Evolutionary conservation across 2,329 filamentous ascomycete species (phyloP).

Genomic region (Aspergillus phoenicis): DNA sequence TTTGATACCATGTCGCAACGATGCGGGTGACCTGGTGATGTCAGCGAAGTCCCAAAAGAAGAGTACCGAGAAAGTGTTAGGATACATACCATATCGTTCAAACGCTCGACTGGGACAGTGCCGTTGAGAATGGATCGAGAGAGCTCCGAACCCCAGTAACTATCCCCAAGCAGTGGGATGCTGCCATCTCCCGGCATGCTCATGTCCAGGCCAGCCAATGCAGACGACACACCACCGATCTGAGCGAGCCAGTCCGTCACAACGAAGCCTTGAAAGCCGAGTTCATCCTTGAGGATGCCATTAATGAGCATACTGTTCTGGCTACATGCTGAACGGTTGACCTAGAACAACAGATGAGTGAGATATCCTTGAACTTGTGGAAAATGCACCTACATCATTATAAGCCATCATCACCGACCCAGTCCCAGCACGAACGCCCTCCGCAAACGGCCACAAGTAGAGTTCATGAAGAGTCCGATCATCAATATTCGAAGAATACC

Average conservation of each 20-base stretch:
- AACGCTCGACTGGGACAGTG: slow-evolving; percentile 56
- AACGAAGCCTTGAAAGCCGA: slow-evolving; percentile 72
- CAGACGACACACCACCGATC: slow-evolving; percentile 60
- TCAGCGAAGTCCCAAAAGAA: slow-evolving; percentile 12
- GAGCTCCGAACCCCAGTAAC: slow-evolving; percentile 60
- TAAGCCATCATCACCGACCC: slow-evolving; percentile 50
- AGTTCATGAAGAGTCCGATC: slow-evolving; percentile 52
- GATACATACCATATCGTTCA: slow-evolving; percentile 53
- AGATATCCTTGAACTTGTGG: rapidly evolving
- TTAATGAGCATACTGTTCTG: slow-evolving; percentile 71
- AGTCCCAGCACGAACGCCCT: slow-evolving; percentile 51
- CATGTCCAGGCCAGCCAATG: slow-evolving; percentile 68
- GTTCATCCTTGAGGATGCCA: slow-evolving; percentile 70
- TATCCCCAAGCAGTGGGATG: slow-evolving; percentile 55
- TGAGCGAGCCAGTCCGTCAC: slow-evolving; percentile 72
- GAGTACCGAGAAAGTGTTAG: no score
- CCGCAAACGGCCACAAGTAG: slow-evolving; percentile 55
- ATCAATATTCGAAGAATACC: slow-evolving; percentile 54
- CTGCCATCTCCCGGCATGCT: slow-evolving; percentile 65
- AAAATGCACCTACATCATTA: slow-evolving; percentile 39
- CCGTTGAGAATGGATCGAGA: slow-evolving; percentile 60
- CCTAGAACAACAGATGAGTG: slow-evolving; percentile 35
- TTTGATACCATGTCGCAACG: slow-evolving; percentile 59
- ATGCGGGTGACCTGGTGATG: slow-evolving; percentile 52
- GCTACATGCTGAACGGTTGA: slow-evolving; percentile 68